Evolutionary conservation across 2,329 filamentous ascomycete species (phyloP), one percentile per base, ranked within the genome.

Genomic region (Apiospora koreana): DNA sequence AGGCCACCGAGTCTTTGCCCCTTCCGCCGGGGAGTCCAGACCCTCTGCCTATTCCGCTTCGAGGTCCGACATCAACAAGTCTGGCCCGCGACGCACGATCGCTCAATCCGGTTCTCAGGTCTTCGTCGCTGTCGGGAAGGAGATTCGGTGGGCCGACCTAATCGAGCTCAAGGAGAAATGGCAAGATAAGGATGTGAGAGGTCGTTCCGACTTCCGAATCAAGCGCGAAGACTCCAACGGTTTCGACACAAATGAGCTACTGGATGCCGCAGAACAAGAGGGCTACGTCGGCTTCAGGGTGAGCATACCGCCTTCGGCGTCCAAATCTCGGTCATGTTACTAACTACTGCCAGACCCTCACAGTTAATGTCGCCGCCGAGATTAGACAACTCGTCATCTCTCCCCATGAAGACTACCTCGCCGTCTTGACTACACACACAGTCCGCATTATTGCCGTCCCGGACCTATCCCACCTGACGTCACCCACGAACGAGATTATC

Each of bases 111-210:
- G 93, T 21, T 94, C 93, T 0, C 95, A 99, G 77, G 85, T 98
- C 12, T 98, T 98, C 79, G 91, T 94, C 16, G 95, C 94, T 25
- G 91, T 93, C 50, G 95, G 95, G 66, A 95, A 92, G 76, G 94
- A 98, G 81, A 92, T 99, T 72, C 88, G 95, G 80, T 99, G 96
- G 94, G 92, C 93, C 12, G 94, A 97, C 81, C 83, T 99, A 69
- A 89, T 90, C 68, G 89, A 91, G 71, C 81, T 98, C 77, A 97
- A 97, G 83, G 93, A 91, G 72, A 78, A 79, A 68, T 87, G 83
- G 81, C 82, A 85, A 69, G 78, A 84, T 38, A 82, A 82, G 69
- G 77, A 77, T 50, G 79, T 79, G 43, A 71, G 77, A 50, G 78
- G 78, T 65, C 77, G 77, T n/a, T 77, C 79, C 21, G 77, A 78